phyloP scores from a whole-genome alignment of 176 grass and related monocot genomes.

The Aegilops tauschii region DNA sequence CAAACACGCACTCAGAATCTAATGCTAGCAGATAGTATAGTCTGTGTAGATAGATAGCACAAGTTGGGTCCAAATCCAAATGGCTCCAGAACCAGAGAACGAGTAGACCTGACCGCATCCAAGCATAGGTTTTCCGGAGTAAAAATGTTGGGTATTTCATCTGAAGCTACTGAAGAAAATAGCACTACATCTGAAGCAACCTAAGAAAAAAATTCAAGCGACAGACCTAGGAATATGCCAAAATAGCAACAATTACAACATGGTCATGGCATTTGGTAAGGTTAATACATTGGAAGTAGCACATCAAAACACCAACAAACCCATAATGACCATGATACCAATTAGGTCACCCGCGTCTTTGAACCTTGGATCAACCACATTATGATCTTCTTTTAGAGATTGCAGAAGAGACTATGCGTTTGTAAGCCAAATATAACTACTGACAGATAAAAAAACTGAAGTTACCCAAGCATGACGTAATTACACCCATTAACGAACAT shows the following conservation, averaged over 20 bases:
- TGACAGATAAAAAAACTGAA: neutral
- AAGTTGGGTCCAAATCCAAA: neutral
- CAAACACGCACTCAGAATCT: neutral
- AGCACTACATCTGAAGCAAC: neutral
- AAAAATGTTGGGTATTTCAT: neutral
- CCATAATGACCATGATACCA: neutral
- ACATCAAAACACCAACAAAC: neutral
- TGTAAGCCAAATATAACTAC: neutral
- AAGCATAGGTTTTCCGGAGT: neutral
- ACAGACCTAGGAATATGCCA: neutral
- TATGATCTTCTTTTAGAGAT: neutral
- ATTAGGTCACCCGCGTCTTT: neutral
- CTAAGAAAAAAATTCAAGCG: neutral
- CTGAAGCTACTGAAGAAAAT: neutral
- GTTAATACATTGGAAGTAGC: neutral
- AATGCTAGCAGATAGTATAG: neutral
- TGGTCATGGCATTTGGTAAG: neutral
- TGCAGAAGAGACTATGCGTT: neutral
- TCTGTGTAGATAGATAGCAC: neutral
- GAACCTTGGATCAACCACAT: neutral
- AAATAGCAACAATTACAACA: neutral
- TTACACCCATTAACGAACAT: neutral
- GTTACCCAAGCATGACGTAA: neutral
- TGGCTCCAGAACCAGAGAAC: neutral
- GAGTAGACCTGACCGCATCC: neutral